Evolutionary conservation across 768 basidiomycete genomes (phyloP).

Genomic region (Sporobolomyces pararoseus): DNA sequence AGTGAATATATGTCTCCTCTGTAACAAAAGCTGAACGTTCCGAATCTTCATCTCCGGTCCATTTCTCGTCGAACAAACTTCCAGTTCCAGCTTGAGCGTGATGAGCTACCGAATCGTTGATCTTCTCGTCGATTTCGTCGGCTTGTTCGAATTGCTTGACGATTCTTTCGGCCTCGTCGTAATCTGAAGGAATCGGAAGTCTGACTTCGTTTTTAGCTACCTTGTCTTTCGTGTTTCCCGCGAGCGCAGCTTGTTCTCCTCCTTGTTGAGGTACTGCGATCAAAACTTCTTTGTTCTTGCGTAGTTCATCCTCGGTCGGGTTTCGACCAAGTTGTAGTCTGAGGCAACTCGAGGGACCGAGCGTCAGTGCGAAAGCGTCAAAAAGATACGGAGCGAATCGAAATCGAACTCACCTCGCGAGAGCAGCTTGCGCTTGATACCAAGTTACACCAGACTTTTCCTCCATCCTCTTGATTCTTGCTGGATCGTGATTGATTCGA

Average conservation of each 20-base stretch:
- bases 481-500: constrained; percentile 54
- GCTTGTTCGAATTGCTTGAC: constrained; percentile 69
- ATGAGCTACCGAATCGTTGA: constrained; percentile 74
- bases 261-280: constrained; percentile 51
- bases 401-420: constrained; percentile 48
- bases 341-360: neutral
- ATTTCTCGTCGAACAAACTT: constrained; percentile 67
- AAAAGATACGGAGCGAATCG: neutral
- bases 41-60: constrained; percentile 78
- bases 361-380: too few species aligned
- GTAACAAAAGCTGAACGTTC: constrained; percentile 70
- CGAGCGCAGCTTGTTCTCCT: constrained; percentile 52
- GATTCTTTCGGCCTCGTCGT: constrained; percentile 65
- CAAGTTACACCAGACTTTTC: constrained; percentile 70
- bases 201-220: constrained; percentile 56
- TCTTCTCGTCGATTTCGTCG: constrained; percentile 62
- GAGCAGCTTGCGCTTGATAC: constrained; percentile 79
- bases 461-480: constrained; percentile 67
- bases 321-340: constrained; percentile 50
- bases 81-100: constrained; percentile 68
- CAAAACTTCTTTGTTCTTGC: constrained; percentile 41
- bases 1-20: constrained; percentile 45
- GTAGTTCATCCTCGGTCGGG: constrained; percentile 17
- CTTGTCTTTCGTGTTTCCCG: constrained; percentile 48
- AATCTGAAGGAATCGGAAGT: constrained; percentile 61